phyloP scores from a whole-genome alignment of 176 grass and related monocot genomes.

The Oryza meridionalis region DNA sequence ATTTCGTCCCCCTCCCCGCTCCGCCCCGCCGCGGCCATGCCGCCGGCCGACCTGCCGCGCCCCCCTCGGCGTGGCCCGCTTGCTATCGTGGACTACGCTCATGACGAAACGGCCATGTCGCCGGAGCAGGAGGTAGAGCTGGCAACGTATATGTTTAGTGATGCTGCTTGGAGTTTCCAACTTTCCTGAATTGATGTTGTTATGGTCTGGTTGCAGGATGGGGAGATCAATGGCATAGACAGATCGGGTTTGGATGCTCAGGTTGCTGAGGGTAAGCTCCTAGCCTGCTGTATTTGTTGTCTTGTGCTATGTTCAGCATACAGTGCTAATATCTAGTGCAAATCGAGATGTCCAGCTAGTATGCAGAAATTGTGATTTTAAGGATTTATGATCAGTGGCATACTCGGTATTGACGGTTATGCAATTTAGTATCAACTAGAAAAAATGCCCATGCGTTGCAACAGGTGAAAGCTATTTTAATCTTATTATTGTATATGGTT shows the following conservation, averaged over 20 bases:
- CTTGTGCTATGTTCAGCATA: neutral
- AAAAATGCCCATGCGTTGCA: too few species aligned
- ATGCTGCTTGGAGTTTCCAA: neutral
- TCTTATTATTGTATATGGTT: too few species aligned
- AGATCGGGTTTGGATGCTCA: slow-evolving; percentile 30
- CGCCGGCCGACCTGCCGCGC: slow-evolving; percentile 38
- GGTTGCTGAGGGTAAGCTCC: slow-evolving; percentile 43
- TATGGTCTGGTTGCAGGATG: slow-evolving; percentile 53
- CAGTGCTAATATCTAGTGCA: neutral
- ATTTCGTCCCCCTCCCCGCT: slow-evolving; percentile 45
- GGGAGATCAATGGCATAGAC: slow-evolving; percentile 44
- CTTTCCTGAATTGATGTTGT: slow-evolving; percentile 39
- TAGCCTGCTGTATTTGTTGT: neutral
- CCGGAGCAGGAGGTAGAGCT: slow-evolving; percentile 70
- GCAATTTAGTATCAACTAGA: neutral
- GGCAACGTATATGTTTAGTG: slow-evolving; percentile 43
- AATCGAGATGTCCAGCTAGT: neutral
- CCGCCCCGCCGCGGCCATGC: slow-evolving; percentile 9
- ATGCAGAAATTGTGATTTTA: neutral
- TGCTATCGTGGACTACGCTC: slow-evolving; percentile 85
- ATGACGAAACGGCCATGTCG: slow-evolving; percentile 85
- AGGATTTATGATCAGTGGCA: neutral
- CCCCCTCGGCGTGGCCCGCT: slow-evolving; percentile 49
- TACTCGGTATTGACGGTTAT: neutral
- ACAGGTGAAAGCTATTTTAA: too few species aligned